Evolutionary conservation across 1,139 yeast species (phyloP).

Genomic region (Saccharomycopsis crataegensis): DNA sequence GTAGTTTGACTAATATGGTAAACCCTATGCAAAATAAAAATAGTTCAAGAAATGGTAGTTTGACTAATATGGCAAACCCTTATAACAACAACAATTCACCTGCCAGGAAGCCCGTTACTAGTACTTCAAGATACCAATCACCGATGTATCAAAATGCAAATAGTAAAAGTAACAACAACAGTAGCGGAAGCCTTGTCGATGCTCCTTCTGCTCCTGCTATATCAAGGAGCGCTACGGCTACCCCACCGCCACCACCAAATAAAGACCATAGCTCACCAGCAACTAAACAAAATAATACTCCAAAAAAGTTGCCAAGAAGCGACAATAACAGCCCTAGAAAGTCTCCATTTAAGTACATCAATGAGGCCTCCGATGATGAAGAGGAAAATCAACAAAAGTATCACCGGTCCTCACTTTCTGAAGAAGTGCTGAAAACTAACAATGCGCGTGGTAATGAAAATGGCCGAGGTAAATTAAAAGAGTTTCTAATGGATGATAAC

Average conservation of each 20-base stretch:
- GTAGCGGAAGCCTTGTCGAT: too few relatives aligned
- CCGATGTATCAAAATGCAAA: too few relatives aligned
- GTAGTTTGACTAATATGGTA: slow-evolving; percentile 2
- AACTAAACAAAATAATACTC: not conserved
- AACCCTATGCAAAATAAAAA: not conserved
- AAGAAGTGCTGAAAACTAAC: slow-evolving; percentile 2
- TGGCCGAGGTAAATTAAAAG: slow-evolving; percentile 1
- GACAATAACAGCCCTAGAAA: not conserved
- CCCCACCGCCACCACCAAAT: not conserved
- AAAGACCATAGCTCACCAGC: not conserved
- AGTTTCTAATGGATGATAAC: slow-evolving; percentile 2
- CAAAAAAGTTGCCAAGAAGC: not conserved
- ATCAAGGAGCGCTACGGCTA: not conserved
- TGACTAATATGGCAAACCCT: not conserved
- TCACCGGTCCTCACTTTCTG: slow-evolving; percentile 12
- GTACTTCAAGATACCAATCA: too few relatives aligned
- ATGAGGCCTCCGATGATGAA: not conserved
- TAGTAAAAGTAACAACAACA: too few relatives aligned
- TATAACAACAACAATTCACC: too few relatives aligned
- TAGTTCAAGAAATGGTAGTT: slow-evolving; percentile 9
- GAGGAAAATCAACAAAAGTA: not conserved
- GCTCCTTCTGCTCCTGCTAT: slow-evolving; percentile 2
- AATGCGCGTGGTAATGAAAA: not conserved
- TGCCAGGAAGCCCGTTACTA: too few relatives aligned
- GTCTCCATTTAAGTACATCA: not conserved